A percentile compares a stretch with the other conserved stretches of the same genome.
Evolutionary conservation across 139 green algal genomes (phyloP).

Genomic region (Ettlia oleoabundans): DNA sequence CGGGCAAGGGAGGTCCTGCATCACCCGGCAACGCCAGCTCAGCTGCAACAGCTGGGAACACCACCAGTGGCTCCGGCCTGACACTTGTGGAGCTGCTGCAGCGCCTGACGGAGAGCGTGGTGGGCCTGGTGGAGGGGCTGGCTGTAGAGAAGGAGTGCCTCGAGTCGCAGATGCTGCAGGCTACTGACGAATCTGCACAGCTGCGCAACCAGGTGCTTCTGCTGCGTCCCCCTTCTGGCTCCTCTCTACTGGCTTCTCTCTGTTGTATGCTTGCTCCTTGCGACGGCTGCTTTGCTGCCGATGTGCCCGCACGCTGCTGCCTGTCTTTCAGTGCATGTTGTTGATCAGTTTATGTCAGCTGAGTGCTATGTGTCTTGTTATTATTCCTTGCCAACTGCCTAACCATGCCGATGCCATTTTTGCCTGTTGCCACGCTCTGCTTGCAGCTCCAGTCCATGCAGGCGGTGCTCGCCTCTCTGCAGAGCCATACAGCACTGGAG

Average conservation of each 20-base stretch:
- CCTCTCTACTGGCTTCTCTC: no score
- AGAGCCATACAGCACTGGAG: constrained; percentile 32
- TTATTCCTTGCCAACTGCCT: background rate
- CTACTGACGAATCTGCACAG: background rate
- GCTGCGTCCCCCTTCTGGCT: no score
- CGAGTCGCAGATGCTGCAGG: constrained; percentile 31
- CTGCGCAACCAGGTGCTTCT: constrained; percentile 36
- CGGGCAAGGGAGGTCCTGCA: no score
- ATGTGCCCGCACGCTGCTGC: no score
- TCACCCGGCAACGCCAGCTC: background rate
- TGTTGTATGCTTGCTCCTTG: no score
- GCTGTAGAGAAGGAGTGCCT: constrained; percentile 34
- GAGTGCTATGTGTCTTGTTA: no score
- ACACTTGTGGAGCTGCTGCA: constrained; percentile 28
- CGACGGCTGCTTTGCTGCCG: no score
- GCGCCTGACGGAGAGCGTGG: constrained; percentile 25
- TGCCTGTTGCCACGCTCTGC: background rate
- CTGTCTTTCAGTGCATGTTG: no score
- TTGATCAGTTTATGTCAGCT: no score
- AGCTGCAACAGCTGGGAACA: background rate
- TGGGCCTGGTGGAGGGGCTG: constrained; percentile 33
- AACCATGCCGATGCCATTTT: background rate
- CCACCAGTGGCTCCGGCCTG: background rate
- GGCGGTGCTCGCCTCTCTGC: constrained; percentile 21
- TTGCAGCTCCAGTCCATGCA: constrained; percentile 25